Conservation (phyloP, 257 asterid genomes). For the Solanum habrochaites region DNA sequence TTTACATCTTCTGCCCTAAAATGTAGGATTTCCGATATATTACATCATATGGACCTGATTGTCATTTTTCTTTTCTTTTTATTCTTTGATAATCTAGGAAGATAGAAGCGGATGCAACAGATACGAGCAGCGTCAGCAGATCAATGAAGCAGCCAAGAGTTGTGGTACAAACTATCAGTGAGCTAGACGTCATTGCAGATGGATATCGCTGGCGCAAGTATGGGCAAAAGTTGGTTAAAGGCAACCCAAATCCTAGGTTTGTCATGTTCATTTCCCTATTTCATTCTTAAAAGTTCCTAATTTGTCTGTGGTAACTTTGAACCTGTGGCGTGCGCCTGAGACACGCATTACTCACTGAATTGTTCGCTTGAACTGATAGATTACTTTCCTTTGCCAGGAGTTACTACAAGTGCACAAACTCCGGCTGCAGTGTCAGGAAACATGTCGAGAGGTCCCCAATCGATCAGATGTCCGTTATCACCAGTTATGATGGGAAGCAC, state of each 20-base stretch:
- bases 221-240: conserved; percentile 90
- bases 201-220: conserved; percentile 97
- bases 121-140: conserved; percentile 23
- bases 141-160: conserved; percentile 77
- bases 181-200: conserved; percentile 76
- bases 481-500: conserved; percentile 82
- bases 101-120: conserved; percentile 27
- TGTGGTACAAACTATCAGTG: conserved; percentile 84
- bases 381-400: conserved; percentile 36
- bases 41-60: not conserved
- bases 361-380: not conserved
- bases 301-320: not conserved
- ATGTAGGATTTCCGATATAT: not conserved
- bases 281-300: not conserved
- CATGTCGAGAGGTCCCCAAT: conserved; percentile 83
- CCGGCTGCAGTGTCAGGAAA: conserved; percentile 68
- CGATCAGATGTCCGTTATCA: conserved; percentile 60
- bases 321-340: not conserved
- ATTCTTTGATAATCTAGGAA: conserved; percentile 23
- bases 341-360: not conserved
- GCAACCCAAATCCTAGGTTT: conserved; percentile 94
- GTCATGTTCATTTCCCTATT: not conserved
- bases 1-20: not conserved
- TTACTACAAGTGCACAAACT: conserved; percentile 76
- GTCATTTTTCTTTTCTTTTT: not conserved